Percentiles rank a stretch among this genome's conserved stretches.
These are phyloP conservation scores for Phytopythium cucurbitacearum DNA, from an alignment of 352 stramenopile genomes.

Conservation along the genomic window DNA sequence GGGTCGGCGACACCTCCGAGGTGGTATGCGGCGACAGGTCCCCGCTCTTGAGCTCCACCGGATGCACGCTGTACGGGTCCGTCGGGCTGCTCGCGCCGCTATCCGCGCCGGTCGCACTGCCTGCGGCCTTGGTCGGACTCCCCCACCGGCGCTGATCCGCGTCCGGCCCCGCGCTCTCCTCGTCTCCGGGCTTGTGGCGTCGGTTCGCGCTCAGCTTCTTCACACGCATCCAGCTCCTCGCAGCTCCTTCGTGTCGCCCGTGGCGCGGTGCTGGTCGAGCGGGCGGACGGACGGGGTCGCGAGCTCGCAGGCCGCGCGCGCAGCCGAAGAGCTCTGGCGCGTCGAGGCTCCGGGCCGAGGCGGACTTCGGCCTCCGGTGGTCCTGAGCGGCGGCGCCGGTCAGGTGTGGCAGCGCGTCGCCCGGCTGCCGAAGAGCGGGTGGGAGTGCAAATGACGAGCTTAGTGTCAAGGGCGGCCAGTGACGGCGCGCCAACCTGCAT, in stretches of 20 bases:
- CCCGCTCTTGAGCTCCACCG: slow-evolving; percentile 9
- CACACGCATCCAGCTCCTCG: slow-evolving; percentile 47
- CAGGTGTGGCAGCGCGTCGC: slow-evolving; percentile 14
- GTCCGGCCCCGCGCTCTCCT: slow-evolving; percentile 33
- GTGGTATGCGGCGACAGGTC: not conserved
- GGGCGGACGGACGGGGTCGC: too few relatives aligned
- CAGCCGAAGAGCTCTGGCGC: not conserved
- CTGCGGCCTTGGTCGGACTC: slow-evolving; percentile 29
- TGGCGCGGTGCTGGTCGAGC: slow-evolving; percentile 17
- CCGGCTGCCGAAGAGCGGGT: slow-evolving; percentile 6
- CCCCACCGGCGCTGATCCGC: slow-evolving; percentile 34
- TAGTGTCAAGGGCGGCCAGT: slow-evolving; percentile 5
- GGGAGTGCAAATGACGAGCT: slow-evolving; percentile 10
- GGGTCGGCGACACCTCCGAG: slow-evolving; percentile 5
- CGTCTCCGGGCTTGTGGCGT: slow-evolving; percentile 59
- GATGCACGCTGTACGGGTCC: slow-evolving; percentile 29
- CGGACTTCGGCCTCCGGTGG: too few relatives aligned
- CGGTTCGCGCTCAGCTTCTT: slow-evolving; percentile 71
- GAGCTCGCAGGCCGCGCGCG: too few relatives aligned
- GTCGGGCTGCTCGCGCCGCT: slow-evolving; percentile 41
- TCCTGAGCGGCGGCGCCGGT: slow-evolving; percentile 13
- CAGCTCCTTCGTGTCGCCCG: not conserved
- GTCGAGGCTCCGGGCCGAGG: not conserved
- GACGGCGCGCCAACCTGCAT: slow-evolving; percentile 10
- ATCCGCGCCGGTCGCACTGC: slow-evolving; percentile 10